phyloP scores from a whole-genome alignment of 1,139 yeast species.

The Keqinozyma sinolaborantium region DNA sequence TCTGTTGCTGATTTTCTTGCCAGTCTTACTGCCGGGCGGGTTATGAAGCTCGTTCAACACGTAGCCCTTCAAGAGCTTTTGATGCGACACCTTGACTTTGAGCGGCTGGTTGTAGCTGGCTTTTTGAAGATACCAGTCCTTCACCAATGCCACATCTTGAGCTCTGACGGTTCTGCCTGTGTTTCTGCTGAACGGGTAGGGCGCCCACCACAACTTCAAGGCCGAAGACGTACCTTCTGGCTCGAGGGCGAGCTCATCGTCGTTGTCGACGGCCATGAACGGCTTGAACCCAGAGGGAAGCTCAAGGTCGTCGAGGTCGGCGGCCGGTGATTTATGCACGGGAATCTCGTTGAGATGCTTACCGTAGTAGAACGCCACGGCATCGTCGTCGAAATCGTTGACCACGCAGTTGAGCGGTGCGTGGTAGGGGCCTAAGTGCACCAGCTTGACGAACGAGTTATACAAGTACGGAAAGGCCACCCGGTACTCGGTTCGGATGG shows the following conservation, averaged over 20 bases:
- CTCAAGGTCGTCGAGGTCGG: background rate
- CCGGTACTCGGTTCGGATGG: slow-evolving; percentile 75
- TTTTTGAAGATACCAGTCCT: slow-evolving; percentile 77
- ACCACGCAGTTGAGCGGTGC: slow-evolving; percentile 53
- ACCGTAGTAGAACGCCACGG: slow-evolving; percentile 15
- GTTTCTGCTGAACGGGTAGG: slow-evolving; percentile 77
- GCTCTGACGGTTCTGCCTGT: slow-evolving; percentile 76
- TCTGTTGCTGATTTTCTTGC: slow-evolving; percentile 29
- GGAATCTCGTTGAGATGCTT: slow-evolving; percentile 10
- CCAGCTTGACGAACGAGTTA: slow-evolving; percentile 72
- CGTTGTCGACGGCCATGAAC: slow-evolving; percentile 7
- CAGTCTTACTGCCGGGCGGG: slow-evolving; percentile 24
- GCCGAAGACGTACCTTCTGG: slow-evolving; percentile 53
- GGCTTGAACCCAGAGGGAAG: slow-evolving; percentile 9
- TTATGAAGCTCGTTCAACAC: slow-evolving; percentile 70
- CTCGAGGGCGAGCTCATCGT: slow-evolving; percentile 16
- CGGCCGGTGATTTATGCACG: slow-evolving; percentile 1
- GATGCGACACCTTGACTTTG: slow-evolving; percentile 83
- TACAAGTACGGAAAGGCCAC: slow-evolving; percentile 85
- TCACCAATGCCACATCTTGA: slow-evolving; percentile 83
- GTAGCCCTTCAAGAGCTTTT: slow-evolving; percentile 71
- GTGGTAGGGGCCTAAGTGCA: slow-evolving; percentile 58
- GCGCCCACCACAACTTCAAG: slow-evolving; percentile 69
- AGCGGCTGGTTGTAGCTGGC: slow-evolving; percentile 58
- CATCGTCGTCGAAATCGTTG: slow-evolving; percentile 32